Conservation (phyloP, 345 rosid species). For the Draba incana region DNA sequence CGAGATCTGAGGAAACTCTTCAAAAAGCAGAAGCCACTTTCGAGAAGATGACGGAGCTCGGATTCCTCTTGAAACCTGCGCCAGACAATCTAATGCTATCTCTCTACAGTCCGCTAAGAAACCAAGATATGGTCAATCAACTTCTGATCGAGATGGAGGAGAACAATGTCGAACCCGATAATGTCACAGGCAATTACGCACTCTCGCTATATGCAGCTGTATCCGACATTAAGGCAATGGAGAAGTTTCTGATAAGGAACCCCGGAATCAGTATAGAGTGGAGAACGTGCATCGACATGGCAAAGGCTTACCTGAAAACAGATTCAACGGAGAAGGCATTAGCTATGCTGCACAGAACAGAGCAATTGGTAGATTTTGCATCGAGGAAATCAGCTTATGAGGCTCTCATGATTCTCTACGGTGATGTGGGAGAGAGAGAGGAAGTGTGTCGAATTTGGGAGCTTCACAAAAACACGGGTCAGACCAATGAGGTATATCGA, state of each 20-base stretch:
- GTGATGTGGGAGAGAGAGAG: slow-evolving; percentile 26
- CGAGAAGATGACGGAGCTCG: slow-evolving; percentile 21
- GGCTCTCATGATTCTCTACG: slow-evolving; percentile 11
- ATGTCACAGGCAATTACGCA: slow-evolving; percentile 14
- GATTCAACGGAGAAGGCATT: not conserved
- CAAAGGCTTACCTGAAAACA: slow-evolving; percentile 14
- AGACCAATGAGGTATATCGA: slow-evolving; percentile 17
- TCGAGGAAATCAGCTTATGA: not conserved
- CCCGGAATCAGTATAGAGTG: not conserved
- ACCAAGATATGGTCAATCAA: not conserved
- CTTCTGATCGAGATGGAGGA: slow-evolving; percentile 30
- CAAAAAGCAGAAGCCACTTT: not conserved
- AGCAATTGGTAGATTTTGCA: slow-evolving; percentile 9
- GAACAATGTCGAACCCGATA: slow-evolving; percentile 8
- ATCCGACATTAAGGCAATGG: not conserved
- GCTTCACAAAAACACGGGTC: slow-evolving; percentile 26
- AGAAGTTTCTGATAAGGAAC: slow-evolving; percentile 16
- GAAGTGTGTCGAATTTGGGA: slow-evolving; percentile 28
- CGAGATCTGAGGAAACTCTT: slow-evolving; percentile 17
- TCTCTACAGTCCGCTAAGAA: slow-evolving; percentile 15
- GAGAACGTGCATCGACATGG: slow-evolving; percentile 30
- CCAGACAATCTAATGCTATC: slow-evolving; percentile 16
- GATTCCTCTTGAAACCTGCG: slow-evolving; percentile 23
- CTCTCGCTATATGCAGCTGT: slow-evolving; percentile 7
- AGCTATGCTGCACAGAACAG: slow-evolving; percentile 14